phyloP scores from a whole-genome alignment of 805 yeast species.

The Teunomyces funiuensis region DNA sequence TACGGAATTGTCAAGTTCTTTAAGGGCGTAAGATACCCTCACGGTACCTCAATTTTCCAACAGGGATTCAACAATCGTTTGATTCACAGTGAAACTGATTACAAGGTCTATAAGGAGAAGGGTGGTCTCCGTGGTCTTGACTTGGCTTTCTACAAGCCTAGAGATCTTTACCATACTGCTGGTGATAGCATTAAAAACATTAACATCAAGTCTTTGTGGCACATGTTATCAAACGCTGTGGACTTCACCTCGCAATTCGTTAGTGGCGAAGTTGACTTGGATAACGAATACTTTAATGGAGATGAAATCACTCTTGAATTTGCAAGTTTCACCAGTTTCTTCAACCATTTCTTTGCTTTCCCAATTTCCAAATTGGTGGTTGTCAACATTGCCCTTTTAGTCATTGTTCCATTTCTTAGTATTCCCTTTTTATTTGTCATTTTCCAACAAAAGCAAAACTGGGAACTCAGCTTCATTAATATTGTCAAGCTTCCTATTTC shows the following conservation, averaged over 20 bases:
- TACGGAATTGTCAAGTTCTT: conserved; percentile 63
- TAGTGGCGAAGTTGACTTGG: conserved; percentile 33
- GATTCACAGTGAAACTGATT: conserved; percentile 83
- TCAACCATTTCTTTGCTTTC: conserved; percentile 57
- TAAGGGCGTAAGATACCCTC: conserved; percentile 61
- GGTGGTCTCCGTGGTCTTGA: conserved; percentile 81
- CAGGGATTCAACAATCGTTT: conserved; percentile 77
- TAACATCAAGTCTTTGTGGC: conserved; percentile 71
- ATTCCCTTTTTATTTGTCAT: conserved; percentile 48
- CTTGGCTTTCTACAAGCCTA: conserved; percentile 83
- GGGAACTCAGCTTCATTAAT: conserved; percentile 42
- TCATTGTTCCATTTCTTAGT: conserved; percentile 54
- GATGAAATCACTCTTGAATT: conserved; percentile 16
- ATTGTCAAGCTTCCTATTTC: conserved; percentile 62
- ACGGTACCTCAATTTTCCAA: conserved; percentile 77
- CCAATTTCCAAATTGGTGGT: conserved; percentile 51
- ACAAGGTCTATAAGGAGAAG: conserved; percentile 60
- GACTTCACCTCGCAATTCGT: conserved; percentile 53
- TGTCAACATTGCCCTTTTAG: conserved; percentile 53
- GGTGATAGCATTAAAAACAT: conserved; percentile 68
- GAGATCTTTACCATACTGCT: conserved; percentile 79
- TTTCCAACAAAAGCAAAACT: conserved; percentile 44
- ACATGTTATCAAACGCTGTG: conserved; percentile 73
- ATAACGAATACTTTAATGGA: conserved; percentile 17
- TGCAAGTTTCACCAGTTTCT: conserved; percentile 66